Evolutionary conservation across 2,329 filamentous ascomycete species (phyloP).

Genomic region (Talaromyces sp.): DNA sequence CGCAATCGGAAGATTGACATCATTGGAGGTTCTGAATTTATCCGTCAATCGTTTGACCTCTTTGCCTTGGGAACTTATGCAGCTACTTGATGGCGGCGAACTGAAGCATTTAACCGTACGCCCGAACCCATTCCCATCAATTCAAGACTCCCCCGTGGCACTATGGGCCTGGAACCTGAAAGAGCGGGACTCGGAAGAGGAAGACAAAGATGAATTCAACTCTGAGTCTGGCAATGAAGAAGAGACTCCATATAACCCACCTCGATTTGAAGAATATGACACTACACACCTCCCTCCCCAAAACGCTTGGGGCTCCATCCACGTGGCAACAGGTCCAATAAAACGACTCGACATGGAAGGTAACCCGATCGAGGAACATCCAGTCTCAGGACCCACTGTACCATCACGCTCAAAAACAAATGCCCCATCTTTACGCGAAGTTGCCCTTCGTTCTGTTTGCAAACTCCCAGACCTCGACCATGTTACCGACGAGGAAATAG

Average conservation of each 20-base stretch:
- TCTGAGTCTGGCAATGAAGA: background rate
- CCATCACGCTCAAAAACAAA: slow-evolving; percentile 4
- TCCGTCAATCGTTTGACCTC: slow-evolving; percentile 46
- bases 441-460: slow-evolving; percentile 44
- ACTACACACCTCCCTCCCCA: slow-evolving; percentile 27
- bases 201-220: background rate
- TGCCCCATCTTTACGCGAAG: slow-evolving; percentile 48
- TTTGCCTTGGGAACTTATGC: slow-evolving; percentile 51
- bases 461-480: slow-evolving; percentile 40
- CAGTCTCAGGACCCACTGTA: slow-evolving; percentile 4
- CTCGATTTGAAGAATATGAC: slow-evolving; percentile 22
- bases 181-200: slow-evolving; percentile 1
- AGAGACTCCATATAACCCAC: background rate
- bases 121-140: slow-evolving; percentile 44
- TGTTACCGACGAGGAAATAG: slow-evolving; percentile 38
- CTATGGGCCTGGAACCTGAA: slow-evolving; percentile 33
- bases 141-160: slow-evolving; percentile 33
- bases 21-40: slow-evolving; percentile 49
- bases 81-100: slow-evolving; percentile 41
- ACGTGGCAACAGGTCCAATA: slow-evolving; percentile 39
- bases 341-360: slow-evolving; percentile 41
- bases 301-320: slow-evolving; percentile 40
- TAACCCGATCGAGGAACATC: slow-evolving; percentile 16
- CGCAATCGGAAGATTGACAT: slow-evolving; percentile 44
- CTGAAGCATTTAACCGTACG: slow-evolving; percentile 42